Percentiles rank a stretch among this genome's conserved stretches.
phyloP scores from a whole-genome alignment of 495 filamentous ascomycete species.

The Penicillium coprophilum region DNA sequence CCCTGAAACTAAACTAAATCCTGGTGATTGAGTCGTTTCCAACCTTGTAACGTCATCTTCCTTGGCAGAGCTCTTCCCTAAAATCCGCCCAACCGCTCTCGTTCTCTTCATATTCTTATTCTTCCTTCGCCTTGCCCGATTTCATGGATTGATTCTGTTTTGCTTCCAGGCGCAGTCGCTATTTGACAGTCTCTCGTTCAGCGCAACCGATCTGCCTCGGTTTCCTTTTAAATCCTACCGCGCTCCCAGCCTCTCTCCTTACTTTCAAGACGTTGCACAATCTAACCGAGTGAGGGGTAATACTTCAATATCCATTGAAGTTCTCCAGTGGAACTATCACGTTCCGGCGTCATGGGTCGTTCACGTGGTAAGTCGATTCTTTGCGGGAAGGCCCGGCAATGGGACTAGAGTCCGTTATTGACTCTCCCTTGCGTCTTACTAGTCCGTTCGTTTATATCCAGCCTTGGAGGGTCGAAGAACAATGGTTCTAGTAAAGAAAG shows the following conservation, averaged over 20 bases:
- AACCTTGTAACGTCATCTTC: conserved; percentile 12
- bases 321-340: conserved; percentile 12
- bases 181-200: conserved; percentile 11
- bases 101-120: conserved; percentile 8
- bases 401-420: conserved; percentile 12
- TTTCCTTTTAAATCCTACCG: conserved; percentile 9
- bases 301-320: conserved; percentile 2
- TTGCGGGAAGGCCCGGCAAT: conserved; percentile 15
- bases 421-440: conserved; percentile 34
- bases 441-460: conserved; percentile 66
- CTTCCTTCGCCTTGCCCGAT: background rate
- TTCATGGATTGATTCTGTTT: conserved; percentile 6
- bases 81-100: conserved; percentile 6
- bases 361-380: conserved; percentile 42
- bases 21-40: conserved; percentile 2
- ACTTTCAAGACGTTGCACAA: conserved; percentile 13
- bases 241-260: conserved; percentile 1
- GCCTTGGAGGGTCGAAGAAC: conserved; percentile 46
- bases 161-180: conserved; percentile 2
- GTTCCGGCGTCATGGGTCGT: conserved; percentile 38
- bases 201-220: background rate
- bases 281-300: conserved; percentile 1
- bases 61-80: conserved; percentile 12
- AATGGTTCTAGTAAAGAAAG: conserved; percentile 34
- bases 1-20: background rate